Evolutionary conservation across 23 red algal genomes (phyloP), one percentile per base, ranked within the genome.

Genomic region (Gracilariopsis chorda): DNA sequence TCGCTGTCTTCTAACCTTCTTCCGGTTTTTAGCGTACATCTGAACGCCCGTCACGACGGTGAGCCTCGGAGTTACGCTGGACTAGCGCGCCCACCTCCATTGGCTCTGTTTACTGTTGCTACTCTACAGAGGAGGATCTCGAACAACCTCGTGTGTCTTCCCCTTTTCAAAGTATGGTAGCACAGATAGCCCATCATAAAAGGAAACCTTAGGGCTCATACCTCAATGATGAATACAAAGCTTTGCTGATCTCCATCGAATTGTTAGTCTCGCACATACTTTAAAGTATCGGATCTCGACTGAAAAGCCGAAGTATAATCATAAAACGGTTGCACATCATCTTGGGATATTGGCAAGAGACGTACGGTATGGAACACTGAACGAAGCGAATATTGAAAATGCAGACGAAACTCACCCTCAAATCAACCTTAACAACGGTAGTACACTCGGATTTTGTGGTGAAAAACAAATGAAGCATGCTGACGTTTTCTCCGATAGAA

Each of bases 181-280:
- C n/a, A n/a, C n/a, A 7, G 62, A 68, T 19, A 19, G 2, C 4
- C 28, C 33, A 14, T 62, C 57, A 62, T 4, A 29, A 2, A 62
- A 62, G 33, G 8, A 7, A 25, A 30, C 34, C 21, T 11, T 17
- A 16, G 4, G 41, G 9, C 41, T 30, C 33, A 68, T 83, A 1
- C 1, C 30, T 3, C 27, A 30, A n/a, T 2, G 78, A 2, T 83
- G 52, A 29, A 86, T 59, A 2, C 82, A 86, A 24, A 5, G 5
- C 1, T 86, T 86, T 21, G 48, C 6, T 33, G 82, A 86, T 36
- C 59, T 57, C 3, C 51, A 36, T 11, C 2, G 82, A 2, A 86
- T 86, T 32, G 60, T 86, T 2, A 86, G 82, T 72, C 11, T 57
- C 0, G 29, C 82, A 19, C 61, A 49, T 4, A 86, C 82, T 23